A percentile compares a stretch with the other conserved stretches of the same genome.
phyloP scores from a whole-genome alignment of 2,329 filamentous ascomycete genomes.

The Lasiodiplodia sp. region DNA sequence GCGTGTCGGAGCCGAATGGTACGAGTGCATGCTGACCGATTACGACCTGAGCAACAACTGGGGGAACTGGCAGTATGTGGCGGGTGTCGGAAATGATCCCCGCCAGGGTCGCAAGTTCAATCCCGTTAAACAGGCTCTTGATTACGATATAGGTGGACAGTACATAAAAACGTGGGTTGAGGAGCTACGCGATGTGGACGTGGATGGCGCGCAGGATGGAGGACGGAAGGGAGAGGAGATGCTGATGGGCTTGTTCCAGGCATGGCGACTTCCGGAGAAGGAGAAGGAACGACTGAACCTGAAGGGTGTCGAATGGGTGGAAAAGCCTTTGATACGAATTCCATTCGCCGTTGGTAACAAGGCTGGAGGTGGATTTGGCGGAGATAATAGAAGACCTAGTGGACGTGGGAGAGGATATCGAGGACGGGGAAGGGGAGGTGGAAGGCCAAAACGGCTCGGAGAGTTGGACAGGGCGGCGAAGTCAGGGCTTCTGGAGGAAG shows the following conservation, averaged over 20 bases:
- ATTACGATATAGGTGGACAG: conserved; percentile 74
- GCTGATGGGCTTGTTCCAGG: conserved; percentile 70
- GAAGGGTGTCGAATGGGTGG: conserved; percentile 68
- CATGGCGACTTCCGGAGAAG: conserved; percentile 68
- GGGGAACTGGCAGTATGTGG: conserved; percentile 84
- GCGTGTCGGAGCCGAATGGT: conserved; percentile 83
- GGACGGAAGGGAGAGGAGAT: conserved; percentile 41
- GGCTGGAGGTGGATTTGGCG: conserved; percentile 44
- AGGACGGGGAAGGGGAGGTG: conserved; percentile 28
- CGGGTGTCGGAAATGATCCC: conserved; percentile 82
- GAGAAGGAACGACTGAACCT: conserved; percentile 66
- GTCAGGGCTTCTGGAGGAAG: background rate
- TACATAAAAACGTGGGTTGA: conserved; percentile 79
- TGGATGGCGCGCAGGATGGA: conserved; percentile 40
- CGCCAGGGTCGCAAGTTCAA: conserved; percentile 79
- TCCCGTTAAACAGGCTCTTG: conserved; percentile 79
- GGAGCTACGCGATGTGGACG: conserved; percentile 65
- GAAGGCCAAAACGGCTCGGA: conserved; percentile 31
- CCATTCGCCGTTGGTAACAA: conserved; percentile 64
- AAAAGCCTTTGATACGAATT: conserved; percentile 70
- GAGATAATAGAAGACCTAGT: conserved; percentile 34
- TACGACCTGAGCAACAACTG: conserved; percentile 80
- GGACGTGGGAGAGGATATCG: conserved; percentile 36
- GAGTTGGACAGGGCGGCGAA: conserved; percentile 31
- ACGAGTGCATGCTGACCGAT: conserved; percentile 76